phyloP scores from a whole-genome alignment of 2,329 filamentous ascomycete genomes.

The Ophiocordyceps camponoti-leonardi region DNA sequence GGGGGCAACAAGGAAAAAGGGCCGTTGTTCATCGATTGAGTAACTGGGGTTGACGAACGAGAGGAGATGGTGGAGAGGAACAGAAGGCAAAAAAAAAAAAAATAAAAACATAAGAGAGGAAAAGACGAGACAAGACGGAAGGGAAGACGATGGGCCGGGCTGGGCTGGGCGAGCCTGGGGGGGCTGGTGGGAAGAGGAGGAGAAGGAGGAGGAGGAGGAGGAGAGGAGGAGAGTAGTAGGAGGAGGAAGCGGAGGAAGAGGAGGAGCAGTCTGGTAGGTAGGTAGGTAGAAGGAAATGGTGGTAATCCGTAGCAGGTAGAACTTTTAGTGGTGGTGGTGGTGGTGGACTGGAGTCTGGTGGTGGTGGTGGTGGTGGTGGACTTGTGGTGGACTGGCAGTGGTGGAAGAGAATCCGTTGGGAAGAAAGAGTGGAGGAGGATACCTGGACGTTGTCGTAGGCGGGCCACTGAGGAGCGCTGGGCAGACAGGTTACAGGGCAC shows the following conservation, averaged over 20 bases:
- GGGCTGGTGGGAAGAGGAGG: background rate
- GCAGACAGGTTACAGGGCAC: too few species aligned
- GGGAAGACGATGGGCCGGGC: too few species aligned
- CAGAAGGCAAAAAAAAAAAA: too few species aligned
- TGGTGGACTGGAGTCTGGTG: too few species aligned
- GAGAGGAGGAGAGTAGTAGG: background rate
- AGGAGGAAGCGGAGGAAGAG: background rate
- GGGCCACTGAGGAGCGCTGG: background rate
- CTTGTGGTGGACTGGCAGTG: background rate
- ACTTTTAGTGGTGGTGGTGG: too few species aligned
- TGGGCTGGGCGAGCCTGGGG: too few species aligned
- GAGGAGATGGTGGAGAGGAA: too few species aligned
- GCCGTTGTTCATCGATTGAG: too few species aligned
- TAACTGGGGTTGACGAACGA: too few species aligned
- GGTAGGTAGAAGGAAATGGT: background rate
- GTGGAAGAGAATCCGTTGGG: background rate
- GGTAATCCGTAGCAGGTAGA: background rate
- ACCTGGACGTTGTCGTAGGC: background rate
- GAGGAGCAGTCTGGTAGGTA: background rate
- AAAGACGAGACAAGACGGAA: too few species aligned
- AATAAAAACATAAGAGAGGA: too few species aligned
- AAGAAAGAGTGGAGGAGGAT: background rate
- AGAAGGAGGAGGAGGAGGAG: background rate
- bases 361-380: background rate
- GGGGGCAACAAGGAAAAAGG: too few species aligned